Conservation (phyloP, 805 yeast genomes). For the Saccharomycopsis fodiens region DNA sequence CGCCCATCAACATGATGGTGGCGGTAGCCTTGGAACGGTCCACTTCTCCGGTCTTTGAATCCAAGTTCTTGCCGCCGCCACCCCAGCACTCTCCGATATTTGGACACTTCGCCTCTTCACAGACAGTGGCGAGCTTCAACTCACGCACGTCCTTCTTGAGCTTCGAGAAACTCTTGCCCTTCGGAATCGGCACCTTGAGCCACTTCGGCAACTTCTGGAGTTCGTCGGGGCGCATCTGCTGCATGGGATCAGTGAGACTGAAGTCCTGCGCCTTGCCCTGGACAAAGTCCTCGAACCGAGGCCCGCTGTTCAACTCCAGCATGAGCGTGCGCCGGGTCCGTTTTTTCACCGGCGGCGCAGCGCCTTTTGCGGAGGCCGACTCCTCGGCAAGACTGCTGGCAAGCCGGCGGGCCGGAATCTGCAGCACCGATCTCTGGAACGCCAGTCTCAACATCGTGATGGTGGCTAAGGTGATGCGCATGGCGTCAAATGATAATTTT, state of each 20-base stretch:
- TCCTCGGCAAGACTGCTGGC: not conserved
- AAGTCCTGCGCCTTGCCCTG: slow-evolving; percentile 67
- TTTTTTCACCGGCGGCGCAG: not conserved
- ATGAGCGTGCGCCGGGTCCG: not conserved
- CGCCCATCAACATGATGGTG: slow-evolving; percentile 96
- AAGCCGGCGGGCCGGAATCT: not conserved
- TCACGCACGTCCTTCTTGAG: slow-evolving; percentile 84
- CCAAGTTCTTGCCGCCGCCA: slow-evolving; percentile 52
- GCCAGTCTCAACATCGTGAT: too few species aligned
- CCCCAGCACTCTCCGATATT: slow-evolving; percentile 99
- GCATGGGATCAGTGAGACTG: slow-evolving; percentile 61
- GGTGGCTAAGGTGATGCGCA: too few species aligned
- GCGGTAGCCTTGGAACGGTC: slow-evolving; percentile 85
- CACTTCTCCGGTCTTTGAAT: slow-evolving; percentile 17
- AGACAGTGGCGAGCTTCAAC: slow-evolving; percentile 84
- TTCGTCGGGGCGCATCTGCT: slow-evolving; percentile 59
- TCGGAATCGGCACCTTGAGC: slow-evolving; percentile 96
- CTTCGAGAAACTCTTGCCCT: slow-evolving; percentile 75
- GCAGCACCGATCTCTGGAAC: not conserved
- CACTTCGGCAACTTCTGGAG: slow-evolving; percentile 78
- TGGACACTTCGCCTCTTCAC: slow-evolving; percentile 99
- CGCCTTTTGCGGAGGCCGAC: not conserved
- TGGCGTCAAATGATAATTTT: too few species aligned
- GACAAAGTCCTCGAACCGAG: slow-evolving; percentile 88
- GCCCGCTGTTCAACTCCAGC: slow-evolving; percentile 34